phyloP scores from a whole-genome alignment of 805 yeast genomes.

The Cyberlindnera bimundalis region DNA sequence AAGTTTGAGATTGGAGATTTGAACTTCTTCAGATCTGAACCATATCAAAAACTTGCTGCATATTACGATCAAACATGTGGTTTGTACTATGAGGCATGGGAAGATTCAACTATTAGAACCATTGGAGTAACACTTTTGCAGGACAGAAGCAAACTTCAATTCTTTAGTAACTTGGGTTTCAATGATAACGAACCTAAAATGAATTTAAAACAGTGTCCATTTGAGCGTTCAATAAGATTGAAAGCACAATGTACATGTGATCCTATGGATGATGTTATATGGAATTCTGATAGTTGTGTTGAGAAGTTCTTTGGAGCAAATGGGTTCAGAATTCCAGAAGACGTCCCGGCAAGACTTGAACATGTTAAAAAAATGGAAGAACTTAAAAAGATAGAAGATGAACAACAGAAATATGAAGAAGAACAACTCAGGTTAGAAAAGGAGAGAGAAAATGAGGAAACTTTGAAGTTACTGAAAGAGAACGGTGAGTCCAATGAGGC shows the following conservation, averaged over 20 bases:
- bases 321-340: slow-evolving; percentile 15
- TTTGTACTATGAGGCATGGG: slow-evolving; percentile 88
- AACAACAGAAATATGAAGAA: slow-evolving; percentile 14
- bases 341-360: slow-evolving; percentile 6
- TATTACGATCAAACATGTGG: slow-evolving; percentile 71
- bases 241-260: slow-evolving; percentile 70
- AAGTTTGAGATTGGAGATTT: slow-evolving; percentile 79
- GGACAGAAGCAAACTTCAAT: slow-evolving; percentile 61
- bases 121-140: slow-evolving; percentile 74
- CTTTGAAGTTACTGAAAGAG: slow-evolving; percentile 53
- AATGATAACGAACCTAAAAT: slow-evolving; percentile 59
- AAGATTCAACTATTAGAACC: slow-evolving; percentile 86
- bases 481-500: slow-evolving; percentile 38
- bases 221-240: slow-evolving; percentile 53
- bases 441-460: slow-evolving; percentile 11
- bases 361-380: slow-evolving; percentile 2
- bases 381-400: slow-evolving; percentile 3
- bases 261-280: slow-evolving; percentile 67
- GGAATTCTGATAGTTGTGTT: slow-evolving; percentile 58
- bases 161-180: slow-evolving; percentile 79
- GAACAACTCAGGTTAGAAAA: slow-evolving; percentile 13
- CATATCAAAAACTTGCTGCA: slow-evolving; percentile 64
- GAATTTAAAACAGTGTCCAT: slow-evolving; percentile 59
- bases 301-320: slow-evolving; percentile 47
- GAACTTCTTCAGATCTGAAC: slow-evolving; percentile 68